These are phyloP conservation scores for Picea glauca DNA, from an alignment of 75 land plant genomes.

Conservation along the genomic window DNA sequence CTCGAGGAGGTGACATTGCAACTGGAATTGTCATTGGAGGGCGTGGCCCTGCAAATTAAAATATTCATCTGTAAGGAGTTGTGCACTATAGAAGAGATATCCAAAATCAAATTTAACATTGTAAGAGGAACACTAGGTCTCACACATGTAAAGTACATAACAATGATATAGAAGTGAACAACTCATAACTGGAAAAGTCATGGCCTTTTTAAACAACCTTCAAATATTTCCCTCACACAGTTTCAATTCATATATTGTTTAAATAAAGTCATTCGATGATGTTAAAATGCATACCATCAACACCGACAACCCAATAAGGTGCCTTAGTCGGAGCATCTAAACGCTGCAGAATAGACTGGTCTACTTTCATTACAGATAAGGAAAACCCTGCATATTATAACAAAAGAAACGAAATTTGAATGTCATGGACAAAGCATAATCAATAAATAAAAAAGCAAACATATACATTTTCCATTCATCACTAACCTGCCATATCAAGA, in stretches of 20 bases:
- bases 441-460: not conserved
- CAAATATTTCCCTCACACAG: too few species aligned
- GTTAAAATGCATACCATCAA: conserved; percentile 23
- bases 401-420: not conserved
- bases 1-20: conserved; percentile 28
- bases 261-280: not conserved
- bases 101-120: not conserved
- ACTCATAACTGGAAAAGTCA: too few species aligned
- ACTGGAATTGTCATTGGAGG: conserved; percentile 50
- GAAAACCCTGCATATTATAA: conserved; percentile 18
- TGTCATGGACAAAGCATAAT: not conserved
- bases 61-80: too few species aligned
- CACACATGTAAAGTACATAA: too few species aligned
- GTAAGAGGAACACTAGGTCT: too few species aligned
- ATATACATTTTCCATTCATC: not conserved
- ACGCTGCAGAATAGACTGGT: conserved; percentile 29
- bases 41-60: conserved; percentile 29
- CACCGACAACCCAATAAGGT: conserved; percentile 51
- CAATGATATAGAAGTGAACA: too few species aligned
- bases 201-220: too few species aligned
- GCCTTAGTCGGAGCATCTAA: conserved; percentile 43
- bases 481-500: conserved; percentile 48
- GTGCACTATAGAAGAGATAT: not conserved
- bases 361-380: conserved; percentile 39
- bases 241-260: too few species aligned